Evolutionary conservation across 768 basidiomycete species (phyloP).

Genomic region (Suillus weaverae): DNA sequence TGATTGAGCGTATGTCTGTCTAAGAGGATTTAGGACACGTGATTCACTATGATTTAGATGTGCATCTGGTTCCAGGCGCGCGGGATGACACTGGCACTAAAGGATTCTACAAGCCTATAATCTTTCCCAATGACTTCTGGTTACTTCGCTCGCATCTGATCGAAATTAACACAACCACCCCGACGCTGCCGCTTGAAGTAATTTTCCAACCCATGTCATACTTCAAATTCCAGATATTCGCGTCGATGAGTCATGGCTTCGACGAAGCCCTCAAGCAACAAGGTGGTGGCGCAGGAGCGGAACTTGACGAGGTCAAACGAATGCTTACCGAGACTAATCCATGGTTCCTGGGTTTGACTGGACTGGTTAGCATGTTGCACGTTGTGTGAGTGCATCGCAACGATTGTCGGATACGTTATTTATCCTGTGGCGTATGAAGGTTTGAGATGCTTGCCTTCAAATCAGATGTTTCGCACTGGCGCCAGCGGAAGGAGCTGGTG

Average conservation of each 20-base stretch:
- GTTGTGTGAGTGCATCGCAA: conserved; percentile 58
- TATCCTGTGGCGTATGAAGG: conserved; percentile 37
- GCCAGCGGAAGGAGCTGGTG: conserved; percentile 90
- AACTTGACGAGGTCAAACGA: conserved; percentile 93
- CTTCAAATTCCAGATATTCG: conserved; percentile 85
- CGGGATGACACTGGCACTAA: conserved; percentile 66
- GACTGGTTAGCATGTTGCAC: conserved; percentile 83
- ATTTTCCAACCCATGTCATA: conserved; percentile 83
- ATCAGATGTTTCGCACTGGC: conserved; percentile 93
- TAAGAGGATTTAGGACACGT: conserved; percentile 3
- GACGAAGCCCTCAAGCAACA: conserved; percentile 82
- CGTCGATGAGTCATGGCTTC: conserved; percentile 83
- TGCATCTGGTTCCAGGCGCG: conserved; percentile 56
- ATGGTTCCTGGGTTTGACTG: conserved; percentile 84
- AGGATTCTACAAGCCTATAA: conserved; percentile 80
- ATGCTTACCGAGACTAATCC: conserved; percentile 90
- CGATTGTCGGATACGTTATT: conserved; percentile 9
- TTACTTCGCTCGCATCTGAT: conserved; percentile 76
- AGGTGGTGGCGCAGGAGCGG: conserved; percentile 58
- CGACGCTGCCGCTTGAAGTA: conserved; percentile 75
- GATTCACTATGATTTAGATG: conserved; percentile 43
- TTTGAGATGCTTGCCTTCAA: conserved; percentile 98
- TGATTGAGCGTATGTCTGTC: conserved; percentile 57
- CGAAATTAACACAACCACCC: conserved; percentile 85
- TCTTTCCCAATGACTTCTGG: conserved; percentile 98